These are phyloP conservation scores for Phytophthora megakarya DNA, from an alignment of 352 stramenopile genomes.

Conservation along the genomic window DNA sequence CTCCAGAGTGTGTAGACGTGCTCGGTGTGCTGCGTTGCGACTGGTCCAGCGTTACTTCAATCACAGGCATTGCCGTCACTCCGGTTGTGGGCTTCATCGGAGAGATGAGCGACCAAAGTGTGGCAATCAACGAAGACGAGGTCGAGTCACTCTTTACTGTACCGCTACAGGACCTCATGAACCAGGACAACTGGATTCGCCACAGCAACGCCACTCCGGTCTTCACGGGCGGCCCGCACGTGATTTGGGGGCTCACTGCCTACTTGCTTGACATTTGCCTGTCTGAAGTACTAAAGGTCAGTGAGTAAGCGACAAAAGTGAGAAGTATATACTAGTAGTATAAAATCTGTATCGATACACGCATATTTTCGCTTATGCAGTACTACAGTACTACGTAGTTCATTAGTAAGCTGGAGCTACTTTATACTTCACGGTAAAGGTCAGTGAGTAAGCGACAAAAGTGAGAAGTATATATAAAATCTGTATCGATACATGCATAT, in stretches of 20 bases:
- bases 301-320: constrained; percentile 16
- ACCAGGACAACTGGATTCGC: constrained; percentile 83
- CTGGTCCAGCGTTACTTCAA: constrained; percentile 94
- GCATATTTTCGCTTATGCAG: not conserved
- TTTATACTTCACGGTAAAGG: constrained; percentile 49
- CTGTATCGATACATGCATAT: constrained; percentile 25
- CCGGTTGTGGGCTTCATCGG: constrained; percentile 96
- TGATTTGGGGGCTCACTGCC: constrained; percentile 97
- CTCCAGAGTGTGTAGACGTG: constrained; percentile 82
- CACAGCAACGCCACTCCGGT: constrained; percentile 87
- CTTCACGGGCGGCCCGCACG: constrained; percentile 94
- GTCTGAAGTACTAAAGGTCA: constrained; percentile 65
- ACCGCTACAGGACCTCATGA: constrained; percentile 86
- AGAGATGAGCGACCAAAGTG: constrained; percentile 89
- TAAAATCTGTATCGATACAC: constrained; percentile 31
- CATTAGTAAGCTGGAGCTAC: constrained; percentile 16
- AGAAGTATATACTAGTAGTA: constrained; percentile 22
- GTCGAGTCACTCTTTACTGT: constrained; percentile 97
- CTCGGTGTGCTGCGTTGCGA: constrained; percentile 96
- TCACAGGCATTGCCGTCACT: constrained; percentile 97
- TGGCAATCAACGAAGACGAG: constrained; percentile 95
- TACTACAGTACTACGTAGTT: constrained; percentile 8
- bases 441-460: constrained; percentile 30
- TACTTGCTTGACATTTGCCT: constrained; percentile 94
- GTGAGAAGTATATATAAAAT: constrained; percentile 19